Conservation (phyloP, 2,329 filamentous ascomycete species). For the Apiospora rasikravindrae region DNA sequence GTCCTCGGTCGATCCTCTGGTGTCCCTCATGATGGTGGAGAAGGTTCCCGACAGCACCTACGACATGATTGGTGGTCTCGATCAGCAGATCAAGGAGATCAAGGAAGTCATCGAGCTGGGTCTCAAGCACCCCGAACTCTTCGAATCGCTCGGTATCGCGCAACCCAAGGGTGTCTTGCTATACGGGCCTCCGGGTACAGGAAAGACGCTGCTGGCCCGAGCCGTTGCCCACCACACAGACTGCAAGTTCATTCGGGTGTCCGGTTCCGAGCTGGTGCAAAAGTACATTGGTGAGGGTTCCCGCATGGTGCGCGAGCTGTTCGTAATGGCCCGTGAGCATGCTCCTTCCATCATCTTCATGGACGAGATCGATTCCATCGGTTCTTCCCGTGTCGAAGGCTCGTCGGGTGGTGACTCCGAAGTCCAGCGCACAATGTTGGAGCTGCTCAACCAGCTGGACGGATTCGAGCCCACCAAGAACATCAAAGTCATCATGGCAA, state of each 20-base stretch:
- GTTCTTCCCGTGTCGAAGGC: constrained; percentile 94
- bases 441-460: constrained; percentile 96
- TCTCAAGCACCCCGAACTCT: constrained; percentile 96
- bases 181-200: constrained; percentile 95
- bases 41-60: constrained; percentile 99
- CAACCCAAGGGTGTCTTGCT: constrained; percentile 97
- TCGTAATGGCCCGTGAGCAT: constrained; percentile 98
- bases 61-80: constrained; percentile 99
- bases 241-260: constrained; percentile 98
- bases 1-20: constrained; percentile 95
- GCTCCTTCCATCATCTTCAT: constrained; percentile 99
- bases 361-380: constrained; percentile 99
- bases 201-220: constrained; percentile 93
- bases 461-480: constrained; percentile 99
- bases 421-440: constrained; percentile 98
- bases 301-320: constrained; percentile 97
- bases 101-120: constrained; percentile 99
- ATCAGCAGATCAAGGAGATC: constrained; percentile 99
- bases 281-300: constrained; percentile 99
- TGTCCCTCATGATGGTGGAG: constrained; percentile 99
- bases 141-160: constrained; percentile 98
- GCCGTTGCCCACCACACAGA: constrained; percentile 98
- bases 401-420: constrained; percentile 96
- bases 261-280: constrained; percentile 93
- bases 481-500: constrained; percentile 99